A percentile compares a stretch with the other conserved stretches of the same genome.
phyloP scores from a whole-genome alignment of 1,139 yeast genomes.

The Blastobotrys illinoisensis region DNA sequence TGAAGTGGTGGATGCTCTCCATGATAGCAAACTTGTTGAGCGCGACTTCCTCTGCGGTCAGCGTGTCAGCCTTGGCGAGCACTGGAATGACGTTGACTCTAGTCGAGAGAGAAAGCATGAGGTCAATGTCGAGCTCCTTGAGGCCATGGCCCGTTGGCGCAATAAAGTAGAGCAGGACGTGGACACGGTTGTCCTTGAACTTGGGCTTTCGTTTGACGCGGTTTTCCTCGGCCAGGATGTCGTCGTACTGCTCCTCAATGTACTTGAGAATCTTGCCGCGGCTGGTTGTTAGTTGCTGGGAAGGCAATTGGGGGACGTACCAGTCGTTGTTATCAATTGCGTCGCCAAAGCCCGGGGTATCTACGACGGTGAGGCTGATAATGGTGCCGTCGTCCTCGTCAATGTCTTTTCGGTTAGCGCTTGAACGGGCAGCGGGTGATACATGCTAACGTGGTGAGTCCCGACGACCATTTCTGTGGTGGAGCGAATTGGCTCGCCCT shows the following conservation, averaged over 20 bases:
- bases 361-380: constrained; percentile 53
- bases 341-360: constrained; percentile 81
- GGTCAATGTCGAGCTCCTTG: constrained; percentile 66
- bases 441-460: constrained; percentile 10
- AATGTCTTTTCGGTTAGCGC: constrained; percentile 17
- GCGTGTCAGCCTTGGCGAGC: constrained; percentile 79
- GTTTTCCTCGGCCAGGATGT: constrained; percentile 85
- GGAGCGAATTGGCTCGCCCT: constrained; percentile 9
- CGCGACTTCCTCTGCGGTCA: constrained; percentile 69
- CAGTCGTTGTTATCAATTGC: constrained; percentile 61
- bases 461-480: constrained; percentile 23
- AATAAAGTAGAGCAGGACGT: constrained; percentile 64
- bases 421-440: neutral
- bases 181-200: constrained; percentile 68
- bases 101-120: constrained; percentile 71
- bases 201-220: constrained; percentile 81
- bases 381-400: constrained; percentile 54
- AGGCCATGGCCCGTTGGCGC: constrained; percentile 73
- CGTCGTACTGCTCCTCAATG: constrained; percentile 86
- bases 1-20: constrained; percentile 69
- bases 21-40: constrained; percentile 57
- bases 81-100: constrained; percentile 87
- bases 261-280: constrained; percentile 64
- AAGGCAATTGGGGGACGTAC: constrained; percentile 23
- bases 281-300: neutral